A percentile compares a stretch with the other conserved stretches of the same genome.
Evolutionary conservation across 2,329 filamentous ascomycete species (phyloP).

Genomic region (Calycina herbarum): DNA sequence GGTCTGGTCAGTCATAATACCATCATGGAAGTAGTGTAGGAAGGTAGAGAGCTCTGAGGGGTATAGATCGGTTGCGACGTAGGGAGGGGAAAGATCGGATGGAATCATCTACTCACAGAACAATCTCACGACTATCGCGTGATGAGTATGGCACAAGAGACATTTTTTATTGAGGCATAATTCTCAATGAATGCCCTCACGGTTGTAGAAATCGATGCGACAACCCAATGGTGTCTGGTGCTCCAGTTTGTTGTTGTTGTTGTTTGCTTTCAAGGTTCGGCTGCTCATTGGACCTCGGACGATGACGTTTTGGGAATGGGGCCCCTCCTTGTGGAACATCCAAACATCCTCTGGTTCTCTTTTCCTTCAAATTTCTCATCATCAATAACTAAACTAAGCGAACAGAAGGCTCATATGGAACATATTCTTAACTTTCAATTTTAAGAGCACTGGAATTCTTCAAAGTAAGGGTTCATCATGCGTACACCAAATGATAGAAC

Average conservation of each 20-base stretch:
- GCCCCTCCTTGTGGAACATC: background rate
- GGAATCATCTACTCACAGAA: slow-evolving; percentile 61
- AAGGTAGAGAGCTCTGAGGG: background rate
- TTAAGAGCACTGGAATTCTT: too few species aligned
- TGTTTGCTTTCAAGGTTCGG: background rate
- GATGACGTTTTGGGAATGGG: background rate
- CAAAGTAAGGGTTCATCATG: too few species aligned
- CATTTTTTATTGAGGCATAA: slow-evolving; percentile 39
- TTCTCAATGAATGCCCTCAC: background rate
- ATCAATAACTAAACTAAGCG: too few species aligned
- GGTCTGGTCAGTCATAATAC: slow-evolving; percentile 23
- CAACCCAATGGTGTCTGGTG: background rate
- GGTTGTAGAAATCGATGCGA: background rate
- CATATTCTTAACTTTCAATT: too few species aligned
- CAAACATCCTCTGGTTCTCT: too few species aligned
- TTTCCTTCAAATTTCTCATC: too few species aligned
- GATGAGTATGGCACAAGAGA: slow-evolving; percentile 77
- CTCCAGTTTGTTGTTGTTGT: background rate
- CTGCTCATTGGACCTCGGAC: background rate
- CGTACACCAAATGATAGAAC: too few species aligned
- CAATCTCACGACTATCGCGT: slow-evolving; percentile 73
- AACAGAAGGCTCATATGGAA: too few species aligned
- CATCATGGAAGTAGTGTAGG: slow-evolving; percentile 15
- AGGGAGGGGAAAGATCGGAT: slow-evolving; percentile 2
- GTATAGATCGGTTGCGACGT: background rate